A percentile compares a stretch with the other conserved stretches of the same genome.
Conservation (phyloP, 352 stramenopile genomes). For the Phytophthora melonis region DNA sequence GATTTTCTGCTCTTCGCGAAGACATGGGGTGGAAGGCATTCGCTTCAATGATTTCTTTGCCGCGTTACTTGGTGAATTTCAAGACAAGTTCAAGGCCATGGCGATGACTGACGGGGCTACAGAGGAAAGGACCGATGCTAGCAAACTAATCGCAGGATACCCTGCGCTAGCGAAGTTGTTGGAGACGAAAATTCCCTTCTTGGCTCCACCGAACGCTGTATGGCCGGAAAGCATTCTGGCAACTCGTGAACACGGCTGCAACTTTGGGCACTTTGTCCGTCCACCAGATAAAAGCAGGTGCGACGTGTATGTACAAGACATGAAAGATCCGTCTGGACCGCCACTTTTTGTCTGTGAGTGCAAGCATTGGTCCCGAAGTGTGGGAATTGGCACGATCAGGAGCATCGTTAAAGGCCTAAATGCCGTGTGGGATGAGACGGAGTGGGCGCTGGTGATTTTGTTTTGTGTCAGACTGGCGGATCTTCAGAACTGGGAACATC, state of each 20-base stretch:
- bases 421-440: not conserved
- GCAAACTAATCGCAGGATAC: not conserved
- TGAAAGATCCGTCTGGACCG: not conserved
- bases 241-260: not conserved
- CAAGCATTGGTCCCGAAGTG: not conserved
- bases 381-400: not conserved
- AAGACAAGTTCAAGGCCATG: not conserved
- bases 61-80: slow-evolving; percentile 5
- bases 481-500: not conserved
- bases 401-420: not conserved
- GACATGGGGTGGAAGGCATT: slow-evolving; percentile 12
- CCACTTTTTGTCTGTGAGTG: not conserved
- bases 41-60: not conserved
- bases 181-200: not conserved
- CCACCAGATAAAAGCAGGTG: not conserved
- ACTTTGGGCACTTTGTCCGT: not conserved
- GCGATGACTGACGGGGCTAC: not conserved
- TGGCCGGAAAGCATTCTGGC: not conserved
- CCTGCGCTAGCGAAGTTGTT: not conserved
- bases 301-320: not conserved
- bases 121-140: not conserved
- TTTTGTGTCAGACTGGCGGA: not conserved
- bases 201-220: not conserved
- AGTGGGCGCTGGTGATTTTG: not conserved
- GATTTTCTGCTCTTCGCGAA: slow-evolving; percentile 1